Base-by-base conservation (phyloP, 2,329 filamentous ascomycete species). In the Paraphaeosphaeria minitans region DNA sequence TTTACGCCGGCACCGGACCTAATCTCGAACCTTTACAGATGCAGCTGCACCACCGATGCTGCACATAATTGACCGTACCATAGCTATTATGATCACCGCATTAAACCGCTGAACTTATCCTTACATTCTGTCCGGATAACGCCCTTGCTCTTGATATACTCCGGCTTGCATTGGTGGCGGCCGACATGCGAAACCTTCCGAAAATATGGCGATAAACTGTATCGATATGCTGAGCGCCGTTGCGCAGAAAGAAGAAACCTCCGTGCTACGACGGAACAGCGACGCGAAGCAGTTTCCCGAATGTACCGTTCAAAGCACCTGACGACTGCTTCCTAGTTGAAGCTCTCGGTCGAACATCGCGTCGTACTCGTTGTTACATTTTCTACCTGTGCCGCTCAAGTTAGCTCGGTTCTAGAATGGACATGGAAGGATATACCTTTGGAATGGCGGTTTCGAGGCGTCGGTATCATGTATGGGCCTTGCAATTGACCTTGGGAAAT, bases 261-360 rank as follows among this genome's bases (percentile, higher is more conserved):
- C 8, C 2, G 8, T 31, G 9, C 29, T 5, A 10, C 29, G 10
- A 31, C 29, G 29, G 2, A 31, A 8, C 29, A 8, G 8, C 4
- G 29, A 8, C 29, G 4, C 9, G 29, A 31, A 31, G 29, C 29
- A 12, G 6, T 31, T 10, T 16, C 33, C 12, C 5, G 29, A 21
- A 5, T 4, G 19, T 12, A 33, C 10, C 2, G 1, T n/a, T 53
- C 27, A 53, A 27, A n/a, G 39, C 27, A 10, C 9, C 8, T n/a
- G 27, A 9, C 39, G 39, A 21, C 39, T 45, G 16, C n/a, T 8
- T 33, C 27, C 24, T 21, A 16, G 8, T 10, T 29, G 35, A 35
- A 53, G n/a, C 50, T 53, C 51, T n/a, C 41, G 39, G 10, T 45
- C 12, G 27, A 53, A 53, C 4, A 35, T 45, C n/a, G 51, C 41